Evolutionary conservation across 73 alveolate species (phyloP).

Genomic region (Paramecium pentaurelia): DNA sequence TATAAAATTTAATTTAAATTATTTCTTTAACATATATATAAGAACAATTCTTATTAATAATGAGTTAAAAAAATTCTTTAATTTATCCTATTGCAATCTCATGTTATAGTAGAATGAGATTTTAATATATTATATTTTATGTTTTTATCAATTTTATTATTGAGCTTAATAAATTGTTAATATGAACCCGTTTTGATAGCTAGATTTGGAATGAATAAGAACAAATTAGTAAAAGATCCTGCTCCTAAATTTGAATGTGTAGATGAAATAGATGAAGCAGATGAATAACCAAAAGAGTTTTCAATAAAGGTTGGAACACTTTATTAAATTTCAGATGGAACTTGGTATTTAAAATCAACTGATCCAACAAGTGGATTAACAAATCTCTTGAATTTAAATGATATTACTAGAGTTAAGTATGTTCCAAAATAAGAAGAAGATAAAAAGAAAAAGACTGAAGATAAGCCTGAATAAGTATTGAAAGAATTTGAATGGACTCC

Average conservation of each 20-base stretch:
- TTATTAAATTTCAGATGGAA: neutral
- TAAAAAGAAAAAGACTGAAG: neutral
- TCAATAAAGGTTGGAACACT: neutral
- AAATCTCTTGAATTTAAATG: neutral
- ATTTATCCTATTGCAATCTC: too few species aligned
- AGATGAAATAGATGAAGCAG: neutral
- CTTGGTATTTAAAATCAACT: neutral
- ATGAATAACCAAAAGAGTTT: neutral
- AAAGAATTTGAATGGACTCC: conserved; percentile 51
- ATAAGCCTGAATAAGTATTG: neutral
- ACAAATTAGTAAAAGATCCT: neutral
- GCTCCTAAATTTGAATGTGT: neutral
- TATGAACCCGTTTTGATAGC: neutral
- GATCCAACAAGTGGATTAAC: neutral
- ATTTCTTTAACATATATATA: too few species aligned
- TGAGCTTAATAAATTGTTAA: neutral
- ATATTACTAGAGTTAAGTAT: neutral
- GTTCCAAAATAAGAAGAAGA: neutral
- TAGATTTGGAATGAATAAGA: neutral
- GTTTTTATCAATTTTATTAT: neutral
- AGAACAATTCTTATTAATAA: too few species aligned
- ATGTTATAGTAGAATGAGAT: too few species aligned
- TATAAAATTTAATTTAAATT: too few species aligned
- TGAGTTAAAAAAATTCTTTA: too few species aligned
- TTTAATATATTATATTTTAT: neutral